Evolutionary conservation across 2,329 filamentous ascomycete species (phyloP).

Genomic region (Colletotrichum scovillei): DNA sequence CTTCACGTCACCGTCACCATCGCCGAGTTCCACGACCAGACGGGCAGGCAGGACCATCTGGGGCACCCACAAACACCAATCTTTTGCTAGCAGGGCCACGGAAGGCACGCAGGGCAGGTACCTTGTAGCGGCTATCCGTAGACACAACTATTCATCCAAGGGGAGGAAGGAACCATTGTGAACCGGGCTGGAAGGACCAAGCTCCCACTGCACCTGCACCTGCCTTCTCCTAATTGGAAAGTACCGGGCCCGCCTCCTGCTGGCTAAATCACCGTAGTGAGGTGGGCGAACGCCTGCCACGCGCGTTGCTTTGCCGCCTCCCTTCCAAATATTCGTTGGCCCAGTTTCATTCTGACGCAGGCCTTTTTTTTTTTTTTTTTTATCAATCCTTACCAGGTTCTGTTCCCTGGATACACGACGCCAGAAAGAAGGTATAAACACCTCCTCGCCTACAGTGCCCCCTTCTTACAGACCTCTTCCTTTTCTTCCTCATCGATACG

Average conservation of each 20-base stretch:
- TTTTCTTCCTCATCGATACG: constrained; percentile 21
- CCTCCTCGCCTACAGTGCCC: constrained; percentile 6
- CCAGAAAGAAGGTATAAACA: constrained; percentile 26
- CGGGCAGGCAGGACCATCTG: not conserved
- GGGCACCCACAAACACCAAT: not conserved
- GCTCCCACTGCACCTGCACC: constrained; percentile 4
- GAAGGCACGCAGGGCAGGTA: not conserved
- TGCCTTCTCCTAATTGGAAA: constrained; percentile 10
- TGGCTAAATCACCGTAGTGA: not conserved
- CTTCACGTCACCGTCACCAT: constrained; percentile 34
- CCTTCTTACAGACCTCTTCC: not conserved
- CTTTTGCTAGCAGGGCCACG: not conserved
- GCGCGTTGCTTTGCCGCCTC: constrained; percentile 2
- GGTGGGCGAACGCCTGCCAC: constrained; percentile 7
- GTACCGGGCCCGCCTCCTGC: not conserved
- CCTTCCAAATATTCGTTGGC: constrained; percentile 13
- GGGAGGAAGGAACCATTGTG: constrained; percentile 7
- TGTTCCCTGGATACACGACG: constrained; percentile 1
- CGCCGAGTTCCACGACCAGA: constrained; percentile 15
- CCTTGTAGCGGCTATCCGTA: not conserved
- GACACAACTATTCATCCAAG: not conserved
- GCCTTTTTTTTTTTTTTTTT: not conserved
- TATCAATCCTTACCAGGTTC: not conserved
- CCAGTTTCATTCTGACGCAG: constrained; percentile 28
- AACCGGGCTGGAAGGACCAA: constrained; percentile 18